Evolutionary conservation across 768 basidiomycete species (phyloP).

Genomic region (Amanita fuliginea): DNA sequence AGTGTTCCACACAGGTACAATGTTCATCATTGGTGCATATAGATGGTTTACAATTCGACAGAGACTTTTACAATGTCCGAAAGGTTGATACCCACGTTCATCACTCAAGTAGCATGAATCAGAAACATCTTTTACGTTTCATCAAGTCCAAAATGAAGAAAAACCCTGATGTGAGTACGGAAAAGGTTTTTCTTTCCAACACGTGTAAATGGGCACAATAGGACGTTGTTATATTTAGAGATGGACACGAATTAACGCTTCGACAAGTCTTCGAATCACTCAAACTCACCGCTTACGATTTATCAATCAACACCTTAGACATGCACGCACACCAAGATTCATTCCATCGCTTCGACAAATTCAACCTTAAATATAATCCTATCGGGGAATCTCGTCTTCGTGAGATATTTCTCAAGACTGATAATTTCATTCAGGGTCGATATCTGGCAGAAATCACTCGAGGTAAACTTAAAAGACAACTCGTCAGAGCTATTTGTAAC

Average conservation of each 20-base stretch:
- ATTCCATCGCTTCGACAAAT: conserved; percentile 98
- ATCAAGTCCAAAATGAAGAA: conserved; percentile 99
- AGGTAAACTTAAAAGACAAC: conserved; percentile 32
- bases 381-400: conserved; percentile 90
- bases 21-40: conserved; percentile 1
- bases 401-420: conserved; percentile 98
- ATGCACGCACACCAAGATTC: conserved; percentile 99
- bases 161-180: conserved; percentile 50
- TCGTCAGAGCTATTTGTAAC: not conserved
- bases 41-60: conserved; percentile 15
- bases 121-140: conserved; percentile 95
- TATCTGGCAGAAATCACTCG: conserved; percentile 93
- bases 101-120: conserved; percentile 98
- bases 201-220: conserved; percentile 17
- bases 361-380: conserved; percentile 96
- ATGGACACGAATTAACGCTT: conserved; percentile 79
- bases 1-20: conserved; percentile 72
- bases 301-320: conserved; percentile 97
- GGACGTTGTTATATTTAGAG: conserved; percentile 96
- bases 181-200: not conserved
- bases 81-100: conserved; percentile 99
- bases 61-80: conserved; percentile 96
- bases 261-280: conserved; percentile 95
- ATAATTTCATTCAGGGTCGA: conserved; percentile 85
- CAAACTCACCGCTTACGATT: conserved; percentile 90